These are phyloP conservation scores for Trametes sanguinea DNA, from an alignment of 768 basidiomycete species.

Conservation along the genomic window DNA sequence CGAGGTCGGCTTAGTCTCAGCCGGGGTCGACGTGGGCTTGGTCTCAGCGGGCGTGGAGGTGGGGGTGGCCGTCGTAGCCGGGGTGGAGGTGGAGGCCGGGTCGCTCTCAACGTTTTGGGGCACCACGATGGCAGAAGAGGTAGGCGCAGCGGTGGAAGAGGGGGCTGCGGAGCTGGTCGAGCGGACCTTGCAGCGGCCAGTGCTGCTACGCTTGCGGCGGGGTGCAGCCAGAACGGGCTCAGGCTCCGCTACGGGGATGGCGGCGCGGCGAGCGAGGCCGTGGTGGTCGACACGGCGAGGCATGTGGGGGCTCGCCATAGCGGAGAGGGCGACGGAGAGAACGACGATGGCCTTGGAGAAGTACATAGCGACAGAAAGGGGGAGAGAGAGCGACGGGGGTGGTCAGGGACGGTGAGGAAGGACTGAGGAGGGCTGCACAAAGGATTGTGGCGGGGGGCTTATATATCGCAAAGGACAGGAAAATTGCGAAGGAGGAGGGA, in stretches of 20 bases:
- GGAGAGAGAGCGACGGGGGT: conserved; percentile 12
- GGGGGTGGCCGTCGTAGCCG: conserved; percentile 6
- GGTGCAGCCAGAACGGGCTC: conserved; percentile 15
- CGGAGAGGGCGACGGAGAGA: conserved; percentile 44
- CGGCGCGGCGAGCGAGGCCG: conserved; percentile 47
- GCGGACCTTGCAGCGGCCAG: conserved; percentile 28
- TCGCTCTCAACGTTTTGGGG: conserved; percentile 17
- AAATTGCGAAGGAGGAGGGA: conserved; percentile 5
- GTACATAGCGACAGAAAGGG: conserved; percentile 40
- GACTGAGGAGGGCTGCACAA: conserved; percentile 18
- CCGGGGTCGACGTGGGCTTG: neutral
- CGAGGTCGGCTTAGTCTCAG: neutral
- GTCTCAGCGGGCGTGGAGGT: neutral
- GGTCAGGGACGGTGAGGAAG: conserved; percentile 18
- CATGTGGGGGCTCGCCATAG: conserved; percentile 43
- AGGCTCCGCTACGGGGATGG: conserved; percentile 31
- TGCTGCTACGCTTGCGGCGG: conserved; percentile 14
- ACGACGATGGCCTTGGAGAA: conserved; percentile 47
- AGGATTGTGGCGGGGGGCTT: conserved; percentile 21
- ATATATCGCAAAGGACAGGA: neutral
- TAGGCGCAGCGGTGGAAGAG: conserved; percentile 25
- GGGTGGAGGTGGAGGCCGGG: neutral
- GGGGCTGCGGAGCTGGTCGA: conserved; percentile 14
- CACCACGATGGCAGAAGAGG: conserved; percentile 9
- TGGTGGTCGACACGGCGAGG: conserved; percentile 42